phyloP scores from a whole-genome alignment of 176 grass and related monocot genomes.

The Ensete ventricosum region DNA sequence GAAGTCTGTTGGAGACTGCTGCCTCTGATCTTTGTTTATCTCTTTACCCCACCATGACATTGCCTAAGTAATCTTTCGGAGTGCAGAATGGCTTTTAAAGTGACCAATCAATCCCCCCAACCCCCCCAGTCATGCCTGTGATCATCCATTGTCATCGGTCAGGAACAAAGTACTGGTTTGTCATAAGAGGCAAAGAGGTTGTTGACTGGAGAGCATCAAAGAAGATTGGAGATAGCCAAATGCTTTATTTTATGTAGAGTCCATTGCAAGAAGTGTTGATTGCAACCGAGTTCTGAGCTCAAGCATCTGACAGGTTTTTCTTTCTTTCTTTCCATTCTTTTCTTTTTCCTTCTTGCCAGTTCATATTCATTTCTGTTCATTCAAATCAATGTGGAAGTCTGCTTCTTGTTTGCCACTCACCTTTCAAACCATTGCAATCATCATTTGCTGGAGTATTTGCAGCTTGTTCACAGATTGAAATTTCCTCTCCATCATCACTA shows the following conservation, averaged over 20 bases:
- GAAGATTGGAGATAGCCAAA: background rate
- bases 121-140: background rate
- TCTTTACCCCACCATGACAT: conserved; percentile 7
- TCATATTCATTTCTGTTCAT: too few relatives aligned
- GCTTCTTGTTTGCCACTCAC: background rate
- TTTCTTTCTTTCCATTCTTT: background rate
- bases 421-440: background rate
- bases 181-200: background rate
- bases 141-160: background rate
- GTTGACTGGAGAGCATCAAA: background rate
- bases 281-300: background rate
- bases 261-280: background rate
- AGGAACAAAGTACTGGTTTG: background rate
- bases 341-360: background rate
- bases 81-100: background rate
- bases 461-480: too few relatives aligned
- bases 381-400: too few relatives aligned
- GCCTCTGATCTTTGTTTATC: conserved; percentile 3
- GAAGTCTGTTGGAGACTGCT: conserved; percentile 33
- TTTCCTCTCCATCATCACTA: too few relatives aligned
- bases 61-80: conserved; percentile 10
- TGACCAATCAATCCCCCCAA: conserved; percentile 2
- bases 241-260: background rate
- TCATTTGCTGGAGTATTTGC: background rate
- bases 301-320: background rate